Evolutionary conservation across 2,329 filamentous ascomycete species (phyloP), one percentile per base, ranked within the genome.

Genomic region (Sodiomyces alkalinus): DNA sequence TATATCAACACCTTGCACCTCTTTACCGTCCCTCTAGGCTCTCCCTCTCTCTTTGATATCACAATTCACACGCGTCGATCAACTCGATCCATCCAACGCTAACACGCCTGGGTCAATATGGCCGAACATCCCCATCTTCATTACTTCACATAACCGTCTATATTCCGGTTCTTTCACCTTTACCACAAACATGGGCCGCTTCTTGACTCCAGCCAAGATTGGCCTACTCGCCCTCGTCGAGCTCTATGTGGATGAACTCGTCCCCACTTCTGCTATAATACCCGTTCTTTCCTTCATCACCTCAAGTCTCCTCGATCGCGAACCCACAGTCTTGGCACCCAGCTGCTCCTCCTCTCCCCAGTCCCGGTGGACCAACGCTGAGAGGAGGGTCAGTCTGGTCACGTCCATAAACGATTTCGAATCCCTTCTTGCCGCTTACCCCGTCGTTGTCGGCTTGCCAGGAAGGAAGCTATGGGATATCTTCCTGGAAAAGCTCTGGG

Each of bases 171-270:
- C n/a, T n/a, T n/a, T n/a, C n/a, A n/a, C n/a, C n/a, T n/a, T 14
- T 16, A 16, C 10, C 13, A 7, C 15, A 22, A 35, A 10, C 29
- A 92, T 87, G 77, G 68, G 77, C 42, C 78, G 80, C 32, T 92
- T 79, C 51, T 65, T 96, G 25, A 92, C 81, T n/a, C 81, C 87
- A 9, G 76, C 82, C 40, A 92, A 90, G 48, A 69, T 96, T 40
- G 77, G 79, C 44, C 64, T 94, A 15, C 66, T 96, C 31, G 71
- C 74, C 30, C 68, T 98, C 29, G 68, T 90, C 29, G 72, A 83
- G 42, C 64, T 94, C 30, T 96, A 98, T 52, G 71, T 72, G 20
- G 74, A 80, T 38, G 74, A 73, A 14, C 59, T 64, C 3, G 65
- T 86, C 11, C 76, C 79, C 3, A 73, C 68, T 34, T 62, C 68